Conservation (phyloP, 2,329 filamentous ascomycete species). For the Exophiala spinifera region DNA sequence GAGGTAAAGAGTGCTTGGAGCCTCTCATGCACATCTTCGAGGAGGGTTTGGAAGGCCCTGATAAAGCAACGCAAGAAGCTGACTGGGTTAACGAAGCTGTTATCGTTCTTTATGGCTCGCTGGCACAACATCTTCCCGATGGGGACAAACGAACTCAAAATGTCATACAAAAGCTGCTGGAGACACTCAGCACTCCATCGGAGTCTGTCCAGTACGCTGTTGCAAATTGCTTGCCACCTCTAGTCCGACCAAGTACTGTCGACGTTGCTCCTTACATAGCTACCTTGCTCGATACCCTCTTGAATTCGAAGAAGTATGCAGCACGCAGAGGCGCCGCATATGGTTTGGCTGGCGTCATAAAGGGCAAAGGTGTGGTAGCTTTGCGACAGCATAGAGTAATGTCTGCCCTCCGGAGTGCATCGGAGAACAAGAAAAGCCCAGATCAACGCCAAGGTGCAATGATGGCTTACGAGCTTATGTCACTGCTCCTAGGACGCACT, state of each 20-base stretch:
- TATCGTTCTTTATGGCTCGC: conserved; percentile 92
- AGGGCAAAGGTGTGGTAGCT: conserved; percentile 78
- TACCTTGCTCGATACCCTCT: conserved; percentile 74
- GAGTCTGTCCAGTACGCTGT: conserved; percentile 97
- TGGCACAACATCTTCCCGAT: conserved; percentile 78
- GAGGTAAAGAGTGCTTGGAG: conserved; percentile 80
- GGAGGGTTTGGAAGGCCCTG: conserved; percentile 76
- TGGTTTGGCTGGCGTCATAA: conserved; percentile 84
- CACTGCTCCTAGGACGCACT: conserved; percentile 76
- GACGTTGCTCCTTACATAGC: conserved; percentile 78
- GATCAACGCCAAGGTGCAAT: conserved; percentile 86
- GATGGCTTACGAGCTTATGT: conserved; percentile 85
- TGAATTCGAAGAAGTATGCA: conserved; percentile 89
- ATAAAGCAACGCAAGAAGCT: conserved; percentile 73
- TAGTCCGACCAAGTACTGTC: conserved; percentile 77
- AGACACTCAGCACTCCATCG: conserved; percentile 87
- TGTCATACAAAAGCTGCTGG: conserved; percentile 80
- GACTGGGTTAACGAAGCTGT: conserved; percentile 96
- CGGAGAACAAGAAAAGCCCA: conserved; percentile 93
- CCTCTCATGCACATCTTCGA: conserved; percentile 91
- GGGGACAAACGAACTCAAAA: conserved; percentile 86
- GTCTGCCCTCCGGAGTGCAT: conserved; percentile 71
- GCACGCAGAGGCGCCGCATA: conserved; percentile 89
- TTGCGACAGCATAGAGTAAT: conserved; percentile 84
- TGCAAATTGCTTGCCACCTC: conserved; percentile 84